Percentiles rank a stretch among this genome's conserved stretches.
Evolutionary conservation across 2,329 filamentous ascomycete species (phyloP).

Genomic region (Nothophaeocryptopus gaeumannii): DNA sequence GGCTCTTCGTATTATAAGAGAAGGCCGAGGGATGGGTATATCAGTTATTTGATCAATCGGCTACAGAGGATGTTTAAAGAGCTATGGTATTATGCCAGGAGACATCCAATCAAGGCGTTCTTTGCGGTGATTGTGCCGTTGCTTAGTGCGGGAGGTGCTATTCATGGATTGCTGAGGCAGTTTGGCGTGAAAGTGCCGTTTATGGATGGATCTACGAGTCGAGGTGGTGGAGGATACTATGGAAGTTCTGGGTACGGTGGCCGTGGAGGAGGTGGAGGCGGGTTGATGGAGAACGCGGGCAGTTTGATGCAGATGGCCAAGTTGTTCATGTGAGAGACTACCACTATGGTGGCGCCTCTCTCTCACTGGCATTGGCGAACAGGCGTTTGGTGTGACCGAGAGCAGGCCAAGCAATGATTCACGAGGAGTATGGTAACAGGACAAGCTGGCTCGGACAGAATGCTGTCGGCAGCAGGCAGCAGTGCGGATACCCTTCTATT

Average conservation of each 20-base stretch:
- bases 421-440: too few species aligned
- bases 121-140: slow-evolving; percentile 85
- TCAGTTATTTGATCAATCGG: slow-evolving; percentile 69
- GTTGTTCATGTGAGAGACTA: slow-evolving; percentile 47
- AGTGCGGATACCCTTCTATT: too few species aligned
- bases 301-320: slow-evolving; percentile 51
- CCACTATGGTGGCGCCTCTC: too few species aligned
- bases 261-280: slow-evolving; percentile 32
- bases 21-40: slow-evolving; percentile 71
- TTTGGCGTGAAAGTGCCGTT: slow-evolving; percentile 78
- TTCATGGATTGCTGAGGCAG: slow-evolving; percentile 72
- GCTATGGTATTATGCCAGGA: slow-evolving; percentile 75
- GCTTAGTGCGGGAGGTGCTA: slow-evolving; percentile 70
- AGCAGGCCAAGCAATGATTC: too few species aligned
- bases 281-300: slow-evolving; percentile 46
- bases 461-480: too few species aligned
- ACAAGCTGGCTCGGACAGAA: too few species aligned
- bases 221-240: slow-evolving; percentile 42
- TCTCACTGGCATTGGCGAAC: too few species aligned
- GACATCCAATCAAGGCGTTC: slow-evolving; percentile 84
- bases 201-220: slow-evolving; percentile 30
- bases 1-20: slow-evolving; percentile 75
- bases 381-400: too few species aligned
- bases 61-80: slow-evolving; percentile 77
- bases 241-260: slow-evolving; percentile 45